Base-by-base conservation (phyloP, 202 grass and related monocot species). In the Bolboschoenoplectus hybrid region DNA sequence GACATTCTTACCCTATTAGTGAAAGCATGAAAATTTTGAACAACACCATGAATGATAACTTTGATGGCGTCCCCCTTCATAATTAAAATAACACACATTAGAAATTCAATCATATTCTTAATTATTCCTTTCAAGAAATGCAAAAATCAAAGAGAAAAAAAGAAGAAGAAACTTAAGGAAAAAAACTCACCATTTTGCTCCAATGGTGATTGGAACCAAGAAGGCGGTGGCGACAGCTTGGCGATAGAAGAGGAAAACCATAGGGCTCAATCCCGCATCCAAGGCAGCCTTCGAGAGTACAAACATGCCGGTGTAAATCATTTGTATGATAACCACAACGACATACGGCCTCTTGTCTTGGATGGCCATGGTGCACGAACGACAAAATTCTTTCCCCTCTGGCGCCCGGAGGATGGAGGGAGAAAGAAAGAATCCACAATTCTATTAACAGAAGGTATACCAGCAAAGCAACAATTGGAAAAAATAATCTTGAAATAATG, bases 231-330 rank as follows among this genome's bases (percentile, higher is more conserved):
- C 81, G 20, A 43, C 74, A 11, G 81, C 87, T 69, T 92, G 87
- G 6, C 87, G 81, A 75, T 92, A 92, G 71, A 92, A 92, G 58
- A 90, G 43, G 46, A 90, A 90, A 57, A 90, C 85, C 34, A 73
- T 70, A 2, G 88, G 81, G 71, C 73, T 86, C 55, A 90, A 50
- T 69, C 89, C 89, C 5, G 40, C 66, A 63, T 90, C 81, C 46
- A 90, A 85, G 1, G 85, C 87, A 3, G 87, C 87, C 60, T 92
- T 92, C 2, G 82, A 87, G 16, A 92, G 32, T 7, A 89, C 19
- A 35, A 84, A 85, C 64, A 89, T 75, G n/a, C 90, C 87, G 5
- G 90, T 61, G 60, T 89, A 92, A 36, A 74, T 81, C 0, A 85
- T 0, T 82, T 91, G 90, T 67, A 89, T 68, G 8, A 89, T 82